Percentiles rank a stretch among this genome's conserved stretches.
These are phyloP conservation scores for Nicotiana sylvestris DNA, from an alignment of 257 asterid genomes.

Conservation along the genomic window DNA sequence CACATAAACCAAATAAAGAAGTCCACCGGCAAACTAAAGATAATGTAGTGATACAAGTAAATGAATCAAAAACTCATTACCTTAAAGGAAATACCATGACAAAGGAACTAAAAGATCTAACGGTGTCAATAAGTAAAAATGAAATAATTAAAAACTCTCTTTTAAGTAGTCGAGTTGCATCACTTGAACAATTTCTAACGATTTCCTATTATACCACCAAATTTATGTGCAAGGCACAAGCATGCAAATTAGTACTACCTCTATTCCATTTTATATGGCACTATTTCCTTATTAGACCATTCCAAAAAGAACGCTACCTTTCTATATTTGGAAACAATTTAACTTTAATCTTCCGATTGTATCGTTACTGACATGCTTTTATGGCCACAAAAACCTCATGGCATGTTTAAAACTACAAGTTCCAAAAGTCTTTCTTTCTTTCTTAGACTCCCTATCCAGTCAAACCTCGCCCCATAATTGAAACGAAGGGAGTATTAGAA, in stretches of 20 bases:
- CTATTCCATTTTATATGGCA: too few relatives aligned
- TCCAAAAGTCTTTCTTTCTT: too few relatives aligned
- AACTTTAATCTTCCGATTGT: too few relatives aligned
- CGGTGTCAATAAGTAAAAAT: background rate
- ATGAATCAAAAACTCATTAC: background rate
- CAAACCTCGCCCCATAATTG: too few relatives aligned
- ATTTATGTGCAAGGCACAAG: background rate
- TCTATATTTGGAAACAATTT: too few relatives aligned
- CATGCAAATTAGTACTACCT: background rate
- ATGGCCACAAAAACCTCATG: too few relatives aligned
- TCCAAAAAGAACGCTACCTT: too few relatives aligned
- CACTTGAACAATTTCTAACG: background rate
- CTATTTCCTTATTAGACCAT: too few relatives aligned
- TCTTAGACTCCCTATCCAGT: too few relatives aligned
- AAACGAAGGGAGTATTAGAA: background rate
- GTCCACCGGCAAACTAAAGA: background rate
- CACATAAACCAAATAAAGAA: background rate
- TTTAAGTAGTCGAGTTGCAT: background rate
- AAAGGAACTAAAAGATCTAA: background rate
- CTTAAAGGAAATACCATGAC: background rate
- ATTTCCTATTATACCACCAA: background rate
- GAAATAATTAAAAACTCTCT: background rate
- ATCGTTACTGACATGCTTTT: too few relatives aligned
- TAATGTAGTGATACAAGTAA: background rate
- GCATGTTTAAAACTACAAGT: too few relatives aligned